Evolutionary conservation across 1,284 basidiomycete genomes (phyloP), one percentile per base, ranked within the genome.

Genomic region (Tilletiaria anomala): DNA sequence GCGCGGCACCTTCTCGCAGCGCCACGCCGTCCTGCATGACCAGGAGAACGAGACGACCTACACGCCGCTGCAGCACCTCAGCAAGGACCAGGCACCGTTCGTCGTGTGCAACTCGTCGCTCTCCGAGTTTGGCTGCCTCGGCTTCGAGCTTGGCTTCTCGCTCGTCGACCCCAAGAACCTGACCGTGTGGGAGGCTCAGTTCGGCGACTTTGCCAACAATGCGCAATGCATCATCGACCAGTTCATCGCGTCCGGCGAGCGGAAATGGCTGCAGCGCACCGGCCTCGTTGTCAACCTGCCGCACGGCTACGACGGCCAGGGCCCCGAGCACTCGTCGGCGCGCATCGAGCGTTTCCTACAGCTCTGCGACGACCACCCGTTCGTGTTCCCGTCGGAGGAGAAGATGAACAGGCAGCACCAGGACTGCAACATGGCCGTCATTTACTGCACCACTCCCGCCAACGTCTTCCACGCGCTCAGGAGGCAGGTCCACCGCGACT

Each of bases 141-240:
- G 93, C 33, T 99, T 97, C 70, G 93, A 99, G 70, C 79, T 99
- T 17, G 93, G 93, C 8, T 99, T 96, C 72, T 97, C 93, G 20
- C 80, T 97, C 47, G 91, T 97, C 45, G 91, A 87, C 31, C 93
- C 93, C 20, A 80, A 89, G 66, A 76, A 80, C 39, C 74, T 99
- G 53, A 89, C 88, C 17, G 82, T 99, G 64, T 99, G 93, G 93
- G 93, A 97, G 70, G 93, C 70, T 15, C 89, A 94, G 69, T 96
- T 97, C 61, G 91, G 91, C 69, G 35, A 43, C 32, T 39, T 43
- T 31, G 62, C 62, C 51, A 66, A 65, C 60, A 66, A 62, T 39
- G 91, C 91, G 3, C 91, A 96, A 71, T 83, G 81, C 69, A 94
- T 97, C 70, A 94, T 97, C 58, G 93, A 99, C 69, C 91, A 99